Evolutionary conservation across 2,329 filamentous ascomycete species (phyloP).

Genomic region (Raffaelea albimanens): DNA sequence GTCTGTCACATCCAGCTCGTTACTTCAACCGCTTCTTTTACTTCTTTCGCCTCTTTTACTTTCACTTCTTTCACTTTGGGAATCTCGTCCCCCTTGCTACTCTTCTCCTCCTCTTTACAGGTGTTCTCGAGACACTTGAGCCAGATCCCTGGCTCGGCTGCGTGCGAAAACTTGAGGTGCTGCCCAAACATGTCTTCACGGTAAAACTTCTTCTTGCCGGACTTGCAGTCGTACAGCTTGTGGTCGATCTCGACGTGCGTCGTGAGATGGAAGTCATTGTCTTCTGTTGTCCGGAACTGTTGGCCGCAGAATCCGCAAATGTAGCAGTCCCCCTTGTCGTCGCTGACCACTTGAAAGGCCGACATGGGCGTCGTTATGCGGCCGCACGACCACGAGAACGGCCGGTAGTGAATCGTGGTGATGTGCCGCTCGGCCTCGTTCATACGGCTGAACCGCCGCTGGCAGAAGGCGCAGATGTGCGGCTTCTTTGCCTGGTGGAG

Average conservation of each 20-base stretch:
- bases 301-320: constrained; percentile 13
- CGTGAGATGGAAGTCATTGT: neutral
- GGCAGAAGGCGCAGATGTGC: constrained; percentile 15
- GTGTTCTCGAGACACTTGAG: constrained; percentile 14
- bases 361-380: constrained; percentile 8
- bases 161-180: constrained; percentile 14
- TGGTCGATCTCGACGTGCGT: constrained; percentile 11
- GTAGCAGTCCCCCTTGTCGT: constrained; percentile 6
- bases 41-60: no score
- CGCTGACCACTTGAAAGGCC: constrained; percentile 11
- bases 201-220: constrained; percentile 12
- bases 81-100: neutral
- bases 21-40: no score
- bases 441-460: constrained; percentile 13
- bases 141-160: constrained; percentile 13
- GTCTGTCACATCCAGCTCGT: no score
- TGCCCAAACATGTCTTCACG: constrained; percentile 15
- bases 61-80: no score
- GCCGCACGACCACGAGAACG: constrained; percentile 13
- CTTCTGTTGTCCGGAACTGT: constrained; percentile 7
- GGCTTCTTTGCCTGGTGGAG: constrained; percentile 13
- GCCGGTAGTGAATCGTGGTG: constrained; percentile 13
- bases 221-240: constrained; percentile 13
- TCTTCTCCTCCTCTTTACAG: constrained; percentile 12
- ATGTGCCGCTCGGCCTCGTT: constrained; percentile 15